Evolutionary conservation across 2,329 filamentous ascomycete genomes (phyloP), one percentile per base, ranked within the genome.

Genomic region (Pseudogymnoascus sp.): DNA sequence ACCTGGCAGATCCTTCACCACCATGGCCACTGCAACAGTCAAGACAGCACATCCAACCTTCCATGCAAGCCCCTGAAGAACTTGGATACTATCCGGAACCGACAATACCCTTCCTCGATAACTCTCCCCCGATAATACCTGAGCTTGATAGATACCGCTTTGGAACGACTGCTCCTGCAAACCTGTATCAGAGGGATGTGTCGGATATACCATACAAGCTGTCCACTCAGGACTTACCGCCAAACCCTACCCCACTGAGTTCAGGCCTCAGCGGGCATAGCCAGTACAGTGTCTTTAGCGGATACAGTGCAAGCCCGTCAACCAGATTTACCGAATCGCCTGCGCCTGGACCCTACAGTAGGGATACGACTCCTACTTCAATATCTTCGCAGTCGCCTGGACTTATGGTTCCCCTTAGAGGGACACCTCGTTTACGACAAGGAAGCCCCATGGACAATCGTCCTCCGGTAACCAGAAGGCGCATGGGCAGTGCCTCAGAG

Each of bases 361-460:
- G 89, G 65, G 88, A 89, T 64, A 91, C 89, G 0, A 92, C 89
- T 2, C 89, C 89, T 6, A 91, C 88, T 4, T 92, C 89, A 8
- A 86, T 89, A 66, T 88, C 86, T 6, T 92, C 89, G 1, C 87
- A 88, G 68, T 92, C 88, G 14, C 87, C 89, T 3, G 81, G 83
- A 2, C 73, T 87, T 4, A 74, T 84, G 72, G 65, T 78, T 75
- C 65, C 78, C 71, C 67, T 79, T 12, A 72, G 70, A 35, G 45
- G 65, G 16, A 68, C 73, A 26, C 74, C 77, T 59, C 61, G 62
- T 68, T 70, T 73, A 63, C 80, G 80, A 67, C 83, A 85, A 72
- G 75, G 75, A 62, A 87, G 83, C 69, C 84, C 81, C 55, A 76
- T 79, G 58, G 74, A 80, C 64, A 82, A 77, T 60, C 78, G 84